phyloP scores from a whole-genome alignment of 805 yeast genomes.

The Starmerella etchellsii region DNA sequence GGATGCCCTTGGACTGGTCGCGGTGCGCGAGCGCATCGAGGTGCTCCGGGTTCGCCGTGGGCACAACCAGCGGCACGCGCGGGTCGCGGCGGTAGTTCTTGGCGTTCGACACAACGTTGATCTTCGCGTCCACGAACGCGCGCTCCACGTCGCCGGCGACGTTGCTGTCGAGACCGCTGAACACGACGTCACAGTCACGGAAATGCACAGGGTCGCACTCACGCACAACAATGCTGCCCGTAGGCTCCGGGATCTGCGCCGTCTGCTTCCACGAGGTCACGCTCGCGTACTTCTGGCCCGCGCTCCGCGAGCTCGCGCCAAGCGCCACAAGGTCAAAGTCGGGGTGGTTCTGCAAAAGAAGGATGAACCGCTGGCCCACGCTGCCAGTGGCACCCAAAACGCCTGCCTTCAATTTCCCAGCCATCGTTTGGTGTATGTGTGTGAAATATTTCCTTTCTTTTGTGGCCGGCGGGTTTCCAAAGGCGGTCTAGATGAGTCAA shows the following conservation, averaged over 20 bases:
- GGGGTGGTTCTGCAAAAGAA: slow-evolving; percentile 75
- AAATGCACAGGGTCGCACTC: slow-evolving; percentile 71
- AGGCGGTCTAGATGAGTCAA: no score
- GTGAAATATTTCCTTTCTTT: no score
- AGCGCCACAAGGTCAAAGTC: slow-evolving; percentile 71
- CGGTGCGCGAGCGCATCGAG: slow-evolving; percentile 51
- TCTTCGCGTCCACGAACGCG: slow-evolving; percentile 67
- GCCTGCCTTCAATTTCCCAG: slow-evolving; percentile 36
- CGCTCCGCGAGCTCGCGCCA: slow-evolving; percentile 90
- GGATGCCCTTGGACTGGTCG: slow-evolving; percentile 48
- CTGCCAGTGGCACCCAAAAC: slow-evolving; percentile 97
- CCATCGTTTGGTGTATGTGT: background rate
- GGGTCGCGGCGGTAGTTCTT: slow-evolving; percentile 84
- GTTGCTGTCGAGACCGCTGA: slow-evolving; percentile 88
- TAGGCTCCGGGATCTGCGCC: slow-evolving; percentile 56
- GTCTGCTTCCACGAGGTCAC: slow-evolving; percentile 96
- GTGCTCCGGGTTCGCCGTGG: slow-evolving; percentile 89
- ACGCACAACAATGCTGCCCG: slow-evolving; percentile 49
- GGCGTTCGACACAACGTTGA: slow-evolving; percentile 84
- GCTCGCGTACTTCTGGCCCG: slow-evolving; percentile 73
- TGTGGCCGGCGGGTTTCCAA: no score
- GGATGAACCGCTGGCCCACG: slow-evolving; percentile 91
- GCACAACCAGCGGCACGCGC: slow-evolving; percentile 86
- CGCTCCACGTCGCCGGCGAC: slow-evolving; percentile 87
- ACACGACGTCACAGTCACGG: slow-evolving; percentile 83